A percentile compares a stretch with the other conserved stretches of the same genome.
Evolutionary conservation across 441 rosid species (phyloP).

Genomic region (Populus hybrid): DNA sequence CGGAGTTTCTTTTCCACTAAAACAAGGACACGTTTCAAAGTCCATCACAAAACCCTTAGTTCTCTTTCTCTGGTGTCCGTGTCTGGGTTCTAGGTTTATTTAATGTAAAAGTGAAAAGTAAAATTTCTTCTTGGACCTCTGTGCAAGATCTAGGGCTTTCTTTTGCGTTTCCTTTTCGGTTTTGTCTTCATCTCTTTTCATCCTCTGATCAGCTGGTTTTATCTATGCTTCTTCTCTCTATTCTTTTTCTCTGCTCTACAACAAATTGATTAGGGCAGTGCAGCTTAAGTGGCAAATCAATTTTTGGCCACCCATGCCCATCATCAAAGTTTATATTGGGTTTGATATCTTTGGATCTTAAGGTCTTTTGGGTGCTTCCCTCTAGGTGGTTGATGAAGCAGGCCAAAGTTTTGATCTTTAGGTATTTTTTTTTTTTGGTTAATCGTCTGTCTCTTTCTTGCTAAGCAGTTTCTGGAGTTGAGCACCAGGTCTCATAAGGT

Average conservation of each 20-base stretch:
- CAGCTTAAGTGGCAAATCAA: constrained; percentile 11
- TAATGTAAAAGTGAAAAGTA: constrained; percentile 3
- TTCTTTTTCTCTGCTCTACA: not conserved
- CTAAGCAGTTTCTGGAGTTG: not conserved
- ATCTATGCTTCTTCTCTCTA: constrained; percentile 11
- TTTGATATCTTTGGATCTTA: not conserved
- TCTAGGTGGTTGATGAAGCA: not conserved
- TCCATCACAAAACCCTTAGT: constrained; percentile 4
- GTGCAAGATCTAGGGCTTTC: constrained; percentile 59
- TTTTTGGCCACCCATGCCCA: not conserved
- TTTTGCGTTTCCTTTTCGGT: not conserved
- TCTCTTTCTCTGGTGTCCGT: not conserved
- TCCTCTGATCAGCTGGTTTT: constrained; percentile 38
- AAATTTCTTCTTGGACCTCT: constrained; percentile 21
- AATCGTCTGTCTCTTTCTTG: not conserved
- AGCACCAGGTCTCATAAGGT: not conserved
- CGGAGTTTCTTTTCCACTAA: constrained; percentile 20
- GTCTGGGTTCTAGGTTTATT: constrained; percentile 16
- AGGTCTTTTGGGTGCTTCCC: not conserved
- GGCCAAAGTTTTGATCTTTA: not conserved
- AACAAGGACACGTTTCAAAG: constrained; percentile 35
- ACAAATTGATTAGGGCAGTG: not conserved
- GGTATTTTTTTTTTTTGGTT: not conserved
- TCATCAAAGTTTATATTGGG: constrained; percentile 2
- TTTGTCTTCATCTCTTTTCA: not conserved